A percentile compares a stretch with the other conserved stretches of the same genome.
Evolutionary conservation across 768 basidiomycete species (phyloP).

Genomic region (Naematelia aurantialba): DNA sequence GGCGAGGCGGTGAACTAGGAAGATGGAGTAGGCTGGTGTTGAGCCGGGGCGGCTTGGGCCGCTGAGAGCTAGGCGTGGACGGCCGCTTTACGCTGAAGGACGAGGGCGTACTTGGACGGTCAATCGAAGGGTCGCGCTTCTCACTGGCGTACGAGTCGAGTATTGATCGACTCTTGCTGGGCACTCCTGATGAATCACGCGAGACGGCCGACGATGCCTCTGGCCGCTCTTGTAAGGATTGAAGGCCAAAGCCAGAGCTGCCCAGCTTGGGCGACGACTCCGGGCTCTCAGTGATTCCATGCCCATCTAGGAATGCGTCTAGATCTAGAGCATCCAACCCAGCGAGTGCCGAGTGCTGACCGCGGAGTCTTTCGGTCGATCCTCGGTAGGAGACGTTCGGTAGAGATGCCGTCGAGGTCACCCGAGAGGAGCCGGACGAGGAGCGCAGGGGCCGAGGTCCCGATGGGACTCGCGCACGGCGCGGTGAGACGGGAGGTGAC

Average conservation of each 20-base stretch:
- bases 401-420: background rate
- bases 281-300: background rate
- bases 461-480: constrained; percentile 15
- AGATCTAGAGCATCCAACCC: background rate
- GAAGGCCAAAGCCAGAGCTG: too few species aligned
- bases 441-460: constrained; percentile 5
- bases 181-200: too few species aligned
- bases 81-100: background rate
- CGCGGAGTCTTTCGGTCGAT: background rate
- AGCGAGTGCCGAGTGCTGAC: background rate
- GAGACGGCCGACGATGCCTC: too few species aligned
- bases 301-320: background rate
- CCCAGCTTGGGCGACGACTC: background rate
- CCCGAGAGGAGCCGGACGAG: background rate
- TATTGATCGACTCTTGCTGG: too few species aligned
- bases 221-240: too few species aligned
- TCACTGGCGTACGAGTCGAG: too few species aligned
- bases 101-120: background rate
- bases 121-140: too few species aligned
- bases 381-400: background rate
- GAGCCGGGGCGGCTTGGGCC: constrained; percentile 29
- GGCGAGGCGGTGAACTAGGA: constrained; percentile 18
- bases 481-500: constrained; percentile 8
- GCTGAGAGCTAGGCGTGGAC: constrained; percentile 7
- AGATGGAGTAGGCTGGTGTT: constrained; percentile 28